A percentile compares a stretch with the other conserved stretches of the same genome.
These are phyloP conservation scores for Pharus latifolius DNA, from an alignment of 176 grass and related monocot genomes.

Conservation along the genomic window DNA sequence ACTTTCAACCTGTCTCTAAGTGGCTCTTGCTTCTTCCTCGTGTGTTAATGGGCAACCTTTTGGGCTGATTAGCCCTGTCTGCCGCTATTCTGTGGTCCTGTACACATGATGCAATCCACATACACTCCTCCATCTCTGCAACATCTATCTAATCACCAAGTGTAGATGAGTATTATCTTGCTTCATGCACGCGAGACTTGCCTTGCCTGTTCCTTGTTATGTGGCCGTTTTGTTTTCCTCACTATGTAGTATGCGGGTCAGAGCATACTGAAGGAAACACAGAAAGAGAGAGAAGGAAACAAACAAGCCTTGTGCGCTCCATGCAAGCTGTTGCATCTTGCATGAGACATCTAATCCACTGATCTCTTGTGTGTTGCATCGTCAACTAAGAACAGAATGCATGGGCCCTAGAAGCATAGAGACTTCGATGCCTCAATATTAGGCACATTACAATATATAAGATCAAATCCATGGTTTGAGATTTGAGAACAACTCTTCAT, in stretches of 20 bases:
- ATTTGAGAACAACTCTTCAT: background rate
- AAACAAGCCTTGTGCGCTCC: no score
- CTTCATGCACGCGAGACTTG: no score
- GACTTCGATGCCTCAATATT: background rate
- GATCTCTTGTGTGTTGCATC: background rate
- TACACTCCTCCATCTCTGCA: constrained; percentile 8
- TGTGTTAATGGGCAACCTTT: background rate
- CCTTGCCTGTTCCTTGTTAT: no score
- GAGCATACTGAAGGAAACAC: no score
- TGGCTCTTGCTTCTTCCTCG: background rate
- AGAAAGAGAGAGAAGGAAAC: no score
- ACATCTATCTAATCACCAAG: background rate
- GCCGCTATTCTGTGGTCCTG: background rate
- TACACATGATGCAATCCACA: background rate
- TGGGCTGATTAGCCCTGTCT: background rate
- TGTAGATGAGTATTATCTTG: no score
- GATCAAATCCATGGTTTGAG: background rate
- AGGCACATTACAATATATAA: background rate
- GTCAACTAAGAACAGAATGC: background rate
- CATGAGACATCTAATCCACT: constrained; percentile 3
- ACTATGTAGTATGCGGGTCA: no score
- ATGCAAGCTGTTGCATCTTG: background rate
- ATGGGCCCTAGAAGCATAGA: background rate
- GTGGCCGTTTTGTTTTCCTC: no score
- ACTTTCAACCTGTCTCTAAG: background rate